Evolutionary conservation across 2,329 filamentous ascomycete species (phyloP), one percentile per base, ranked within the genome.

Genomic region (Penicillium sp.): DNA sequence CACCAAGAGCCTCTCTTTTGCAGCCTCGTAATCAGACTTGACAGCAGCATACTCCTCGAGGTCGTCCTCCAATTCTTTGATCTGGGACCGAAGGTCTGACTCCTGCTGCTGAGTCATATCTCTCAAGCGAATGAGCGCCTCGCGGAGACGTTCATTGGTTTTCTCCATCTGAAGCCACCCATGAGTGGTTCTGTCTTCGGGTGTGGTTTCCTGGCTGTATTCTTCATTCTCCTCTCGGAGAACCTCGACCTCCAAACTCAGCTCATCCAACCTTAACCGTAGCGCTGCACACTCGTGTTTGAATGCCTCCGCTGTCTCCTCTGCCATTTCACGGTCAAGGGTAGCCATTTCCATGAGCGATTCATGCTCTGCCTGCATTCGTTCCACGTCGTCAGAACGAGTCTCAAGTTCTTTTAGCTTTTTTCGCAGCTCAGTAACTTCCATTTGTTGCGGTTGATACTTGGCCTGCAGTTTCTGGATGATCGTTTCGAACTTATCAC

Each of bases 321-420:
- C 92, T 0, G 94, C 94, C 89, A 97, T 96, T 72, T 99, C 93
- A 42, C 90, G 86, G 69, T 99, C 94, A 27, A 99, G 78, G 0
- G 90, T 88, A 7, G 91, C 91, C 73, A 94, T 84, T 74, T 99
- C 94, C 67, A 97, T 77, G 7, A 89, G 84, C 4, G 87, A 83
- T 31, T 97, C 94, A 71, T 95, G 87, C 62, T 97, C 91, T 8
- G 89, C 88, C 68, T 94, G 88, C 51, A 88, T 79, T 31, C 82
- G 80, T 63, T 93, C 89, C 3, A 94, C 78, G 23, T 85, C 79
- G 54, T 89, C 85, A 21, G 91, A 80, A 46, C 83, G 84, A 21
- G 80, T 74, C 68, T 94, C 86, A 0, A 87, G 83, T 63, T 95
- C 89, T 65, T 91, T 91, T 41, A 95, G 72, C 65, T 89, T 82